These are phyloP conservation scores for Capronia americana DNA, from an alignment of 2,329 filamentous ascomycete species.

Conservation along the genomic window DNA sequence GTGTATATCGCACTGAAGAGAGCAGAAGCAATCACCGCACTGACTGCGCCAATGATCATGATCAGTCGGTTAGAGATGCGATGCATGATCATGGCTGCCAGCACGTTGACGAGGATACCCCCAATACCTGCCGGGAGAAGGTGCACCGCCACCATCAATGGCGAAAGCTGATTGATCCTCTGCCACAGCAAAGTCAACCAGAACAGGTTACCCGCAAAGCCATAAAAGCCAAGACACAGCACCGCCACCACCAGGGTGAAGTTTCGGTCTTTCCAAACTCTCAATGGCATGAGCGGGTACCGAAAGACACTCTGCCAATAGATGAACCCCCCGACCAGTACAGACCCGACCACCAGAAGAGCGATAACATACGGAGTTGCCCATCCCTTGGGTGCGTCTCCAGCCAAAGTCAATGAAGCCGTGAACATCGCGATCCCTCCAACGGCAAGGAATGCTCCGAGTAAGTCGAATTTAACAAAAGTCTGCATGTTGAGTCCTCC, in stretches of 20 bases:
- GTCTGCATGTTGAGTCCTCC: constrained; percentile 54
- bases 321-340: constrained; percentile 63
- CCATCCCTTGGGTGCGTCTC: constrained; percentile 68
- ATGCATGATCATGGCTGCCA: constrained; percentile 68
- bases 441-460: constrained; percentile 67
- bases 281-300: constrained; percentile 58
- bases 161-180: constrained; percentile 58
- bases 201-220: constrained; percentile 66
- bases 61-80: constrained; percentile 69
- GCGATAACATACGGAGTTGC: constrained; percentile 66
- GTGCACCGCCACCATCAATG: constrained; percentile 66
- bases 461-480: constrained; percentile 64
- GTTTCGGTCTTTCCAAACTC: constrained; percentile 64
- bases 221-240: constrained; percentile 66
- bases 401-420: constrained; percentile 63
- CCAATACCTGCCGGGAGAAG: constrained; percentile 70
- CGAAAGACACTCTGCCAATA: constrained; percentile 66
- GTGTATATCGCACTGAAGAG: constrained; percentile 64
- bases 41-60: constrained; percentile 59
- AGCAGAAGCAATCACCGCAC: constrained; percentile 54
- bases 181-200: constrained; percentile 72
- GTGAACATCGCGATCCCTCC: constrained; percentile 71
- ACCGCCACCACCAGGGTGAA: constrained; percentile 68
- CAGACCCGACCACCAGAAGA: constrained; percentile 65
- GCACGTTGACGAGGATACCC: constrained; percentile 67